Base-by-base conservation (phyloP, 129 eudicot genomes). In the Tanacetum coccineum region DNA sequence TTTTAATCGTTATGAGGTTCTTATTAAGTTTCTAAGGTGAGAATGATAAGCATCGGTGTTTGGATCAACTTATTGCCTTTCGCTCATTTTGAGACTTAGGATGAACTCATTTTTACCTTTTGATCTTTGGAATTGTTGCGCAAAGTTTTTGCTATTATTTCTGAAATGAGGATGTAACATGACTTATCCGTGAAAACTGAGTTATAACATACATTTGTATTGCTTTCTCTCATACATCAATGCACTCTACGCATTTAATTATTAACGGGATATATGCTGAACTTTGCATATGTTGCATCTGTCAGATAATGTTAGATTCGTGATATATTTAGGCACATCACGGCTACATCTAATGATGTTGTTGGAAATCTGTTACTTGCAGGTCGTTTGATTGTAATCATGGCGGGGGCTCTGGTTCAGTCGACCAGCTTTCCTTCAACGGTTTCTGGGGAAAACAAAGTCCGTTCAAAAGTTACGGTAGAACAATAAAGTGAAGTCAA, bases 381-480 rank as follows among this genome's bases (percentile, higher is more conserved):
- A 83, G 86, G 54, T 28, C 42, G 9, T 36, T 64, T 72, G 71
- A 67, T 68, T 71, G 77, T 59, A 87, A 67, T 76, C 76, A 90
- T 90, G 97, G 91, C 87, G 13, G 83, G 85, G 61, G 89, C 89
- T 68, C 55, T 90, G 72, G 79, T 87, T 67, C 97, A 80, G 68
- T 87, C 95, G 0, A 87, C 95, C 62, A 84, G 82, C 48, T 76
- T 90, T 62, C 71, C 91, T 44, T 87, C 95, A 21, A 70, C 86
- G 19, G 88, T 80, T 75, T 67, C 84, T 59, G 70, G 50, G 15
- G 81, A 55, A 62, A 82, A 75, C 56, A 80, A 79, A 51, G 80
- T 79, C 4, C 79, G 78, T 64, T 47, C 72, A 36, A 79, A 61
- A 76, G 91, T 52, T 81, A 85, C 32, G 76, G 75, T 11, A 87